Base-by-base conservation (phyloP, 176 grass and related monocot genomes). In the Raddia distichophylla region DNA sequence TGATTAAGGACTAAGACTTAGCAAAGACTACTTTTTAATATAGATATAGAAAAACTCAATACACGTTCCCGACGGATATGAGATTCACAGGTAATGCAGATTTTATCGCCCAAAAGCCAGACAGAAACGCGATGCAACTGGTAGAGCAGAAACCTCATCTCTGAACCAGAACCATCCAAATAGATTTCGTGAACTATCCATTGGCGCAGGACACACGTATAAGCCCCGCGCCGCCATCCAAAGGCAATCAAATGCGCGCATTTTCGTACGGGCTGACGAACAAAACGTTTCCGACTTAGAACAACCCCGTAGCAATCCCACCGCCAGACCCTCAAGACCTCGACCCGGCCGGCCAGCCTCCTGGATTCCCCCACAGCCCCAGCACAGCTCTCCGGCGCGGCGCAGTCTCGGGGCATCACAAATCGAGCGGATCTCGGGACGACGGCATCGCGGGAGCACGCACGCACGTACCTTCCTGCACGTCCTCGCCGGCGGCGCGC, bases 401-500 rank as follows among this genome's bases (percentile, higher is more conserved):
- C 32, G 27, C 58, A 2, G 49, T 27, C n/a, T 4, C 10, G 18
- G 56, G 75, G 22, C 19, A 58, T 65, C 50, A 19, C 19, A 35
- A 94, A 92, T 87, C 78, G 13, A 64, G 22, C 72, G 81, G 90
- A 93, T 88, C 90, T 96, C 81, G 68, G 61, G 69, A 56, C 37
- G 16, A 63, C 27, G 61, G 48, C 40, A 61, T 58, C 40, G 80
- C 58, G 44, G 14, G 47, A 17, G 76, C 34, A 15, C n/a, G 19
- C 43, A 74, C 15, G 48, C 68, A 55, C 62, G 54, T 86, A 96
- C 93, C 93, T 96, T 96, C 93, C 85, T 93, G 93, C 64, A 96
- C 90, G 83, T 96, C 93, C 78, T 96, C 93, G 50, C 93, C 93
- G 44, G 93, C 87, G 70, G 88, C 63, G 64, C 93, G 90, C 79